Conservation (phyloP, 1,139 yeast genomes). For the Saccharomyces hybrid region DNA sequence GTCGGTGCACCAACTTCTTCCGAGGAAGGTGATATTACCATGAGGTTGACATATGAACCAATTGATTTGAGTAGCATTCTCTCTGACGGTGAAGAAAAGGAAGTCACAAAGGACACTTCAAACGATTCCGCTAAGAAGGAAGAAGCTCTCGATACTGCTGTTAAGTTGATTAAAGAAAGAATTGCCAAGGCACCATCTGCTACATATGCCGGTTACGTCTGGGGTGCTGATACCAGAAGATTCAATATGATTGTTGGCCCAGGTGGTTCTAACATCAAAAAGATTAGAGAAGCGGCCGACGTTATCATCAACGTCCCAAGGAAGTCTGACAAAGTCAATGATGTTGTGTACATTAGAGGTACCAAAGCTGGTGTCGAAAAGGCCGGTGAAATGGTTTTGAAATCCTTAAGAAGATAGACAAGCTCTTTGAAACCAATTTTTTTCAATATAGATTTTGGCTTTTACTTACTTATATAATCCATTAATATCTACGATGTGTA, state of each 20-base stretch:
- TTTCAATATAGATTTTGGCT: neutral
- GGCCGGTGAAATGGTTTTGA: constrained; percentile 36
- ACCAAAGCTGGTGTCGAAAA: constrained; percentile 35
- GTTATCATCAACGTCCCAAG: constrained; percentile 61
- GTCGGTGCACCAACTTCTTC: constrained; percentile 24
- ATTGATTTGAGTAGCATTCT: constrained; percentile 27
- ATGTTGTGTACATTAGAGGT: constrained; percentile 41
- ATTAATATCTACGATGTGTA: constrained; percentile 1
- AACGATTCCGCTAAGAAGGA: constrained; percentile 13
- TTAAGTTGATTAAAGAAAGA: constrained; percentile 30
- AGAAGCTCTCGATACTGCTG: constrained; percentile 26
- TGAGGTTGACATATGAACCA: constrained; percentile 48
- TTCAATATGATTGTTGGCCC: constrained; percentile 66
- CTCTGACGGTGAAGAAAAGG: constrained; percentile 37
- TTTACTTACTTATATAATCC: neutral
- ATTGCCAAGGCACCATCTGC: constrained; percentile 32
- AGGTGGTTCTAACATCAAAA: constrained; percentile 59
- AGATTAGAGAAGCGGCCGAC: constrained; percentile 51
- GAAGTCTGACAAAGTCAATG: constrained; percentile 42
- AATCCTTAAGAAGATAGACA: constrained; percentile 15
- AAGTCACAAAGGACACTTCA: constrained; percentile 1
- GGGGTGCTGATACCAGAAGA: constrained; percentile 39
- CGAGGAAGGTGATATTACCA: constrained; percentile 45
- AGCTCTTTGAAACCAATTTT: neutral
- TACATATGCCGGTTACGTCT: constrained; percentile 41